Base-by-base conservation (phyloP, 352 stramenopile genomes). In the Phytophthora constricta region DNA sequence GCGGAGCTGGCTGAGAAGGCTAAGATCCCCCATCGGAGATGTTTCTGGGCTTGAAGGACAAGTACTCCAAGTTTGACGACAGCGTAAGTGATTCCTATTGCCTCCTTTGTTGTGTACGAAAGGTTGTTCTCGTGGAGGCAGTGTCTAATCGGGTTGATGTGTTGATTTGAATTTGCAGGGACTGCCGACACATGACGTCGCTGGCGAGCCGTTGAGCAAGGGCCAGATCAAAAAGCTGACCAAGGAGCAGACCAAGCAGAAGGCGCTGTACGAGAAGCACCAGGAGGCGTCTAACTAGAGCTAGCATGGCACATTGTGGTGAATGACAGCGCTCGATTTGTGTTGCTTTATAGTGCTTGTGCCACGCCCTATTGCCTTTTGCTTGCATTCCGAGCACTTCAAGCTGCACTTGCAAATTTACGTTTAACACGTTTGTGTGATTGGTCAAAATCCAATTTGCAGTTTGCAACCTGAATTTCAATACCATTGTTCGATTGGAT, bases 211-310 rank as follows among this genome's bases (percentile, higher is more conserved):
- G 56, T 65, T 99, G 48, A 98, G 94, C 59, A 99, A 99, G 84
- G 97, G 88, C 50, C 77, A 89, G 27, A 79, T 93, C 51, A 99
- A 99, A 82, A 99, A 99, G 77, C 84, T 99, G 53, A 81, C 87
- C 19, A 99, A 99, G 79, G 96, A 99, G 48, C 90, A 96, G 73
- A 80, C 90, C 46, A 99, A 99, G 79, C 98, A 99, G 68, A 96
- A 96, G 68, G 87, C 95, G 65, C 75, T 96, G 2, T 95, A 89
- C 65, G 86, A 96, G 23, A 95, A 96, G 76, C 74, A 89, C 62
- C 76, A 72, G 61, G 72, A 80, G 54, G 31, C 27, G 16, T 46
- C 60, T 28, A 77, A 70, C 52, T 77, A 72, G 68, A 61, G 42
- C 17, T 58, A 65, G 49, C 39, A 23, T 47, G 41, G 19, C n/a